Conservation (phyloP, 1,284 basidiomycete species). For the Apiotrichum domesticum region DNA sequence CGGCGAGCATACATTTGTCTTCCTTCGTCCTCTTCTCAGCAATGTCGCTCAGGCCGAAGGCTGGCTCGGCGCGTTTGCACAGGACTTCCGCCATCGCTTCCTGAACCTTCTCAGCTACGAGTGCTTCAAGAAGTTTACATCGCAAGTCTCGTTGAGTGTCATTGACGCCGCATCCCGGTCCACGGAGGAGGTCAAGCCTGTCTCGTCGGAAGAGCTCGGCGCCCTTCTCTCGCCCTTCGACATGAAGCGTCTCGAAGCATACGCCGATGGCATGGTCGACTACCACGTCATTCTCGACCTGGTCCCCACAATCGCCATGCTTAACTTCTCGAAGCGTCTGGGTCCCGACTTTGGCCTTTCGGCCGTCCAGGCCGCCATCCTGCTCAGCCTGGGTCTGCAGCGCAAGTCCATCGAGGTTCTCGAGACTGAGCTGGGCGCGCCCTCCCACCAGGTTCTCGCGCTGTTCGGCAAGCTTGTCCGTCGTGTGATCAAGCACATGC, state of each 20-base stretch:
- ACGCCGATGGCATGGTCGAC: slow-evolving; percentile 92
- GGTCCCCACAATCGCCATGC: slow-evolving; percentile 66
- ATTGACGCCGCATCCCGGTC: slow-evolving; percentile 70
- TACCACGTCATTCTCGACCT: slow-evolving; percentile 94
- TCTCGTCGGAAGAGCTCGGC: slow-evolving; percentile 65
- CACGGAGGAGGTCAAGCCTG: slow-evolving; percentile 11
- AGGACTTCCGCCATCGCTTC: slow-evolving; percentile 90
- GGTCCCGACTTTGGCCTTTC: slow-evolving; percentile 58
- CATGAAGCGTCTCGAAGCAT: slow-evolving; percentile 90
- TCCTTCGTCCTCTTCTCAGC: slow-evolving; percentile 72
- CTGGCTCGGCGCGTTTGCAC: slow-evolving; percentile 86
- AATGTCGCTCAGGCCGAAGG: slow-evolving; percentile 52
- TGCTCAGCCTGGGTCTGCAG: slow-evolving; percentile 85
- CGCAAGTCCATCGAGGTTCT: slow-evolving; percentile 85
- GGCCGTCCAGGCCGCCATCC: slow-evolving; percentile 79
- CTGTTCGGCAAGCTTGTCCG: slow-evolving; percentile 87
- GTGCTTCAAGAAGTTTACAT: slow-evolving; percentile 80
- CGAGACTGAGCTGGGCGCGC: slow-evolving; percentile 78
- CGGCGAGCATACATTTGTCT: slow-evolving; percentile 92
- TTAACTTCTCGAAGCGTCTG: slow-evolving; percentile 79
- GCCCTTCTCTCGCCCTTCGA: slow-evolving; percentile 83
- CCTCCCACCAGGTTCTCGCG: slow-evolving; percentile 64
- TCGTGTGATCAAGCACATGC: slow-evolving; percentile 71
- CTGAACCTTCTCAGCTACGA: slow-evolving; percentile 83
- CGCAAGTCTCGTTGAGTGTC: slow-evolving; percentile 77